Base-by-base conservation (phyloP, 306 rosid species). In the Lathyrus aphaca region DNA sequence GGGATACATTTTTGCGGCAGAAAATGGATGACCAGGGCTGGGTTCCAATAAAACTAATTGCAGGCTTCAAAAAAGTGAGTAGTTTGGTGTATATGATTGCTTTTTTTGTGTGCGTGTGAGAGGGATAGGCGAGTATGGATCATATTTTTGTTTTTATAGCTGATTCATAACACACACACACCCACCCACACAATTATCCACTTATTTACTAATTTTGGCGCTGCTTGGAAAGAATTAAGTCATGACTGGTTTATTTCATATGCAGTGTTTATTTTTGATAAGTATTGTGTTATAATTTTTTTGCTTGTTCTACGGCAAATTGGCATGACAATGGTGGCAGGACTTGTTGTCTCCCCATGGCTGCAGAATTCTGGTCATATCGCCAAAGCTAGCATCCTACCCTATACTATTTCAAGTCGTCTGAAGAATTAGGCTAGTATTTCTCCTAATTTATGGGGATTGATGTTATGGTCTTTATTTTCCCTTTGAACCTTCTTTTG, bases 1-100 rank as follows among this genome's bases (percentile, higher is more conserved):
- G 76, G 72, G 99, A 94, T 75, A 79, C 67, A 64, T 94, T 55
- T 85, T 84, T 94, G 87, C 79, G 99, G 85, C 68, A 69, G 83
- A 84, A 85, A 64, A 91, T 91, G 99, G 94, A 94, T 79, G 88
- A 82, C 64, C 87, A 85, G 70, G 98, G 98, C 50, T 91, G 95
- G 95, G 96, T 94, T 85, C 86, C 81, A 27, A 72, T 91, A 75
- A 77, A 68, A 51, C 72, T 88, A 79, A 85, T 94, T 66, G 97
- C 96, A 50, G 78, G 84, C 68, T 94, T 94, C 86, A 86, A 77
- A 10, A 85, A 84, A 73, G 98, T 90, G 77, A 88, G 89, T 86
- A 77, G 59, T 65, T 81, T 57, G 4, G 66, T 63, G 30, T 72
- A 45, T 54, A 71, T 51, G 10, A 30, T 58, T 78, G 69, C 13